Conservation (phyloP, 108 stramenopile genomes). For the Asterionellopsis glacialis region DNA sequence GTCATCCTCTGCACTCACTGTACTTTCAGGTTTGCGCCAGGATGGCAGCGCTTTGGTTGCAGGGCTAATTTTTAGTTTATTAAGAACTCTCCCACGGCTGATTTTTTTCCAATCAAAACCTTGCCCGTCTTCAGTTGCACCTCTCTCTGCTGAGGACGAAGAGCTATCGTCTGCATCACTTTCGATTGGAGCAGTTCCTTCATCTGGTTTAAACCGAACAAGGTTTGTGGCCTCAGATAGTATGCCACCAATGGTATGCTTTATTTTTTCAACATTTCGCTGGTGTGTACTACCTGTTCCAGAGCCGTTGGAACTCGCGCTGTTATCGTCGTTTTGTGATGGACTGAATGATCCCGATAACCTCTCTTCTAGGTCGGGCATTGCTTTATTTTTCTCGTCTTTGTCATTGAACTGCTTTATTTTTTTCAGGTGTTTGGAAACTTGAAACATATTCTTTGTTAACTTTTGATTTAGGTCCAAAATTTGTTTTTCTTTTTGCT, state of each 20-base stretch:
- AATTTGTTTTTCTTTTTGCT: not conserved
- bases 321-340: too few relatives aligned
- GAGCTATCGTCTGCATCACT: not conserved
- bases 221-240: not conserved
- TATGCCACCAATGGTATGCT: not conserved
- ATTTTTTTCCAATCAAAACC: not conserved
- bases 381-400: too few relatives aligned
- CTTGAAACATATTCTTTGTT: too few relatives aligned
- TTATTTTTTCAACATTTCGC: conserved; percentile 1
- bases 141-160: not conserved
- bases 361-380: too few relatives aligned
- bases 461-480: too few relatives aligned
- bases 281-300: too few relatives aligned
- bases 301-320: too few relatives aligned
- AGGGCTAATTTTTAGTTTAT: not conserved
- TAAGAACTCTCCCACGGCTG: not conserved
- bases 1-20: too few relatives aligned
- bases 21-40: too few relatives aligned
- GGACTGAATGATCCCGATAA: too few relatives aligned
- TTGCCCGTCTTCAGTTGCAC: not conserved
- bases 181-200: not conserved
- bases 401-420: too few relatives aligned
- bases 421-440: too few relatives aligned
- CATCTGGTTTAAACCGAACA: not conserved
- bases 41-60: not conserved